Evolutionary conservation across 1,139 yeast genomes (phyloP), one percentile per base, ranked within the genome.

Genomic region (Blastobotrys malaysiensis): DNA sequence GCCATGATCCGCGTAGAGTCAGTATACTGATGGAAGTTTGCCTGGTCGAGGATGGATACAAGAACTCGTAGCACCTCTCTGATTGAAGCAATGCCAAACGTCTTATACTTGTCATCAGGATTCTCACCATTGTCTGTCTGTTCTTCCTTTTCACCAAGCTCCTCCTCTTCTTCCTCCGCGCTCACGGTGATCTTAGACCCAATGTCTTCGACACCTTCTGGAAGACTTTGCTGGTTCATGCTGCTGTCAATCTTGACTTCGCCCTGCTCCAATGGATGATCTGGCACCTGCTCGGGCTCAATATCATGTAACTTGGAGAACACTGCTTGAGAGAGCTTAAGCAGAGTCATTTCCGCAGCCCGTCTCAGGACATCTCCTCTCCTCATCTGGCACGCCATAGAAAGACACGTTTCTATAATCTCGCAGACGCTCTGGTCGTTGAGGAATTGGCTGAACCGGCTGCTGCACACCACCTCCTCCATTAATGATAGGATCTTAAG

Each of bases 381-480:
- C 67, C 91, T 81, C 72, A 90, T 88, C 68, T 93, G 95, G 66
- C 96, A 89, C 1, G 98, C 97, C 70, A 95, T 79, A 13, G 95
- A 85, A 65, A 95, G 78, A 57, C 97, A 89, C 0, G 97, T 90
- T 64, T 93, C 97, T 18, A 91, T 82, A 39, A 91, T 90, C 67
- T 91, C 98, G 58, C 89, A 85, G 53, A 93, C 82, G 27, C 88
- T 84, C 52, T 90, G 93, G 67, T 91, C 93, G 1, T 93, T 82
- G 50, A 93, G 73, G 18, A 82, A 66, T 36, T 76, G 77, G 13
- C 91, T 86, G 49, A 85, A 75, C n/a, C 93, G 82, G 13, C 27
- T 14, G 6, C 46, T 46, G 48, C 68, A 63, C 27, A 90, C 79
- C 31, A 91, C 78, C 45, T 76, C 73, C 63, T 89, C 95, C 68